Evolutionary conservation across 2,329 filamentous ascomycete species (phyloP).

Genomic region (Gnomoniopsis smithogilvyi): DNA sequence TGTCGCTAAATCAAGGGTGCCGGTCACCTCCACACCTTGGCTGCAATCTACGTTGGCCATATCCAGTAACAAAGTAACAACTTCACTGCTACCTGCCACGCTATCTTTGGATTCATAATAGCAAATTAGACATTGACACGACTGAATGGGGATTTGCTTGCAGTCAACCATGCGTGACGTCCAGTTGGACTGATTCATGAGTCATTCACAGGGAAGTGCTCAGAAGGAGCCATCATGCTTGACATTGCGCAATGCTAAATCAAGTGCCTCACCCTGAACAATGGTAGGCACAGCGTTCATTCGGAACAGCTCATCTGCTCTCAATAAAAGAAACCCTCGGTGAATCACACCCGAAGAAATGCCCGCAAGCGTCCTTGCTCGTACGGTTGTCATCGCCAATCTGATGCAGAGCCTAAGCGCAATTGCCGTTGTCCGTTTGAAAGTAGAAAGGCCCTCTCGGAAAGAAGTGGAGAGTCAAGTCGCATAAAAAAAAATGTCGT

Average conservation of each 20-base stretch:
- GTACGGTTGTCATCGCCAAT: constrained; percentile 7
- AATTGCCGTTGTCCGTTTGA: constrained; percentile 8
- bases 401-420: constrained; percentile 12
- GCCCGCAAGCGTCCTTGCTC: constrained; percentile 7
- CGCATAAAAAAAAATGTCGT: constrained; percentile 8
- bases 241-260: constrained; percentile 7
- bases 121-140: not conserved
- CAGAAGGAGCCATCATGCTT: constrained; percentile 9
- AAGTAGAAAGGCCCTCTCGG: constrained; percentile 7
- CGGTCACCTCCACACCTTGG: too few species aligned
- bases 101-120: not conserved
- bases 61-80: too few species aligned
- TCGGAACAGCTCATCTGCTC: constrained; percentile 1
- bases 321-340: not conserved
- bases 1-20: not conserved
- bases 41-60: not conserved
- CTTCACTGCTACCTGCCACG: not conserved
- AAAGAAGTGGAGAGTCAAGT: constrained; percentile 2
- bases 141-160: too few species aligned
- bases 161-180: not conserved
- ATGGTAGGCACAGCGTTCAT: not conserved
- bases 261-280: constrained; percentile 2
- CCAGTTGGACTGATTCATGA: not conserved
- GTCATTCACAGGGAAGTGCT: not conserved
- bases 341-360: not conserved